These are phyloP conservation scores for Flaveria brownii DNA, from an alignment of 129 eudicot genomes.

Conservation along the genomic window DNA sequence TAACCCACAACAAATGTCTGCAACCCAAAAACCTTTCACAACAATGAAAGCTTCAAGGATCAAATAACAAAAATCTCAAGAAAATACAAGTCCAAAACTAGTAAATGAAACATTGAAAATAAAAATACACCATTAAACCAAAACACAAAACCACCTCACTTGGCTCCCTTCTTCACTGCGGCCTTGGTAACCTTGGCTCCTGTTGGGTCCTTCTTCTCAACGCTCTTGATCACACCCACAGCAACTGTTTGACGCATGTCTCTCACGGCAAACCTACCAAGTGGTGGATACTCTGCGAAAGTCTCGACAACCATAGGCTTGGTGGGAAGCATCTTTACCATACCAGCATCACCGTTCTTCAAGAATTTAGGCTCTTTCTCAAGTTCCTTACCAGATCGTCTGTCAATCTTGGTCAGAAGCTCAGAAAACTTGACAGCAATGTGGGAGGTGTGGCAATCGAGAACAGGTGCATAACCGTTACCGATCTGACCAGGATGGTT, in stretches of 20 bases:
- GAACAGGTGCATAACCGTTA: constrained; percentile 52
- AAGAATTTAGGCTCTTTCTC: constrained; percentile 51
- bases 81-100: constrained; percentile 35
- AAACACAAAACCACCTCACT: constrained; percentile 36
- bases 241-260: constrained; percentile 62
- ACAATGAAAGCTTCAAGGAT: constrained; percentile 9
- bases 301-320: constrained; percentile 51
- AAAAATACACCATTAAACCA: constrained; percentile 18
- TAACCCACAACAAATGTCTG: constrained; percentile 37
- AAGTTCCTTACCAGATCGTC: constrained; percentile 56
- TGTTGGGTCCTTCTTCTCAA: constrained; percentile 52
- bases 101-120: constrained; percentile 11
- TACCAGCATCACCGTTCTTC: constrained; percentile 54
- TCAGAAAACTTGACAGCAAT: constrained; percentile 51
- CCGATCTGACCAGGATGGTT: constrained; percentile 61
- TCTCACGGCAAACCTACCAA: constrained; percentile 44
- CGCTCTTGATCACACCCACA: constrained; percentile 53
- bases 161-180: constrained; percentile 47
- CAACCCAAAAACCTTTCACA: constrained; percentile 14
- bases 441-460: constrained; percentile 55
- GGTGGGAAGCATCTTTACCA: constrained; percentile 42
- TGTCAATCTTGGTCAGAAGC: constrained; percentile 34
- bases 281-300: constrained; percentile 31
- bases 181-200: constrained; percentile 59
- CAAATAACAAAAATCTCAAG: constrained; percentile 33